Evolutionary conservation across 1,284 basidiomycete species (phyloP).

Genomic region (Pterula multifida): DNA sequence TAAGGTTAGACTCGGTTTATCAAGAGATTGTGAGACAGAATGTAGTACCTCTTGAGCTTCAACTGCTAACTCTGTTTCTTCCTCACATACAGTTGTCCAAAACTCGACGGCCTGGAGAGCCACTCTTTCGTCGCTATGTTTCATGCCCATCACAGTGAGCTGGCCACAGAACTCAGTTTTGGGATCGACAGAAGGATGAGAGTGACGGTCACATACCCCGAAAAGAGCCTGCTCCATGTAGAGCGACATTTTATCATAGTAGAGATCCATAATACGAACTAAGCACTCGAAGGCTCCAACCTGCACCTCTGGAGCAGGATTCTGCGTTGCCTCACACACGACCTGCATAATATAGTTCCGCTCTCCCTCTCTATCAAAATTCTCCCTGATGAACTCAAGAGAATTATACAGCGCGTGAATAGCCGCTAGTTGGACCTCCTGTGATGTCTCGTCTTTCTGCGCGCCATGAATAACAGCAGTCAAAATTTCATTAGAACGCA

Average conservation of each 20-base stretch:
- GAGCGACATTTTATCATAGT: slow-evolving; percentile 98
- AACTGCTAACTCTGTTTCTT: slow-evolving; percentile 89
- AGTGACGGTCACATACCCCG: slow-evolving; percentile 50
- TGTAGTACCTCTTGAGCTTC: slow-evolving; percentile 78
- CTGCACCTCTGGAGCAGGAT: slow-evolving; percentile 67
- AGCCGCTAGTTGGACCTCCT: slow-evolving; percentile 91
- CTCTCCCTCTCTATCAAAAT: slow-evolving; percentile 98
- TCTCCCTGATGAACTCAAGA: slow-evolving; percentile 93
- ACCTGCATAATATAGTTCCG: slow-evolving; percentile 99
- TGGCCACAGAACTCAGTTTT: slow-evolving; percentile 18
- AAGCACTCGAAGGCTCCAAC: slow-evolving; percentile 92
- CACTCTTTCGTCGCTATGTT: slow-evolving; percentile 83
- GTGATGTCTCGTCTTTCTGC: slow-evolving; percentile 89
- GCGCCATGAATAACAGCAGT: slow-evolving; percentile 98
- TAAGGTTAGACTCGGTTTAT: slow-evolving; percentile 8
- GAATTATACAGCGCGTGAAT: slow-evolving; percentile 93
- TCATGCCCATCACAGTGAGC: slow-evolving; percentile 99
- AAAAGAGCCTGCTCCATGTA: slow-evolving; percentile 99
- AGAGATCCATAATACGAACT: slow-evolving; percentile 94
- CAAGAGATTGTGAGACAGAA: background rate
- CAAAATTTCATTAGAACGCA: slow-evolving; percentile 93
- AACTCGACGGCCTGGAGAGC: slow-evolving; percentile 97
- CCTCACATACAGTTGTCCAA: slow-evolving; percentile 98
- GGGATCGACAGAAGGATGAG: slow-evolving; percentile 3
- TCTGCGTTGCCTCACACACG: slow-evolving; percentile 97